Evolutionary conservation across 306 rosid genomes (phyloP).

Genomic region (Prosopis cineraria): DNA sequence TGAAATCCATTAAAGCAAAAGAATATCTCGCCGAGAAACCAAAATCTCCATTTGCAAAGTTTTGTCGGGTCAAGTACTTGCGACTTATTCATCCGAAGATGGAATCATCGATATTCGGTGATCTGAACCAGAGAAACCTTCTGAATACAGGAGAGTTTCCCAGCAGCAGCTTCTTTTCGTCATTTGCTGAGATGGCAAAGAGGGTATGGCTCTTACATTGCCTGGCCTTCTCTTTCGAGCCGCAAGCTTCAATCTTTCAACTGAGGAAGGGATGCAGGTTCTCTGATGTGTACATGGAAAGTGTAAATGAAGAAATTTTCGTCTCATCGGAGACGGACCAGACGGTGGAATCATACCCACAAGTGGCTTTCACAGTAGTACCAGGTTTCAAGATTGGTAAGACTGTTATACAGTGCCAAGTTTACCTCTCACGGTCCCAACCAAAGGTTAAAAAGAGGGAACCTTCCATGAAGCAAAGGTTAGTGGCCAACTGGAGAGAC

Average conservation of each 20-base stretch:
- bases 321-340: constrained; percentile 23
- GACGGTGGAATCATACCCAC: constrained; percentile 40
- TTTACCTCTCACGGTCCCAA: constrained; percentile 54
- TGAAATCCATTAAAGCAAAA: constrained; percentile 58
- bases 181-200: constrained; percentile 66
- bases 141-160: constrained; percentile 55
- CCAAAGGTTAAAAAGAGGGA: constrained; percentile 1
- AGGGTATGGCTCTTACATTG: constrained; percentile 72
- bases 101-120: constrained; percentile 58
- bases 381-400: constrained; percentile 68
- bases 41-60: constrained; percentile 61
- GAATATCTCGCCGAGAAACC: constrained; percentile 52
- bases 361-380: constrained; percentile 58
- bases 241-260: constrained; percentile 60
- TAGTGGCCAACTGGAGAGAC: constrained; percentile 1
- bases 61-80: constrained; percentile 63
- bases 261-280: constrained; percentile 55
- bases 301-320: constrained; percentile 52
- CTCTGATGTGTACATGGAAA: constrained; percentile 68
- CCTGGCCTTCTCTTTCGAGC: constrained; percentile 62
- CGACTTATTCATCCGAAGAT: constrained; percentile 59
- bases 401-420: constrained; percentile 62
- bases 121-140: constrained; percentile 47
- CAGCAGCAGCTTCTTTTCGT: constrained; percentile 39
- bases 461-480: constrained; percentile 37